These are phyloP conservation scores for Diaporthe humulicola DNA, from an alignment of 2,329 filamentous ascomycete genomes.

Conservation along the genomic window DNA sequence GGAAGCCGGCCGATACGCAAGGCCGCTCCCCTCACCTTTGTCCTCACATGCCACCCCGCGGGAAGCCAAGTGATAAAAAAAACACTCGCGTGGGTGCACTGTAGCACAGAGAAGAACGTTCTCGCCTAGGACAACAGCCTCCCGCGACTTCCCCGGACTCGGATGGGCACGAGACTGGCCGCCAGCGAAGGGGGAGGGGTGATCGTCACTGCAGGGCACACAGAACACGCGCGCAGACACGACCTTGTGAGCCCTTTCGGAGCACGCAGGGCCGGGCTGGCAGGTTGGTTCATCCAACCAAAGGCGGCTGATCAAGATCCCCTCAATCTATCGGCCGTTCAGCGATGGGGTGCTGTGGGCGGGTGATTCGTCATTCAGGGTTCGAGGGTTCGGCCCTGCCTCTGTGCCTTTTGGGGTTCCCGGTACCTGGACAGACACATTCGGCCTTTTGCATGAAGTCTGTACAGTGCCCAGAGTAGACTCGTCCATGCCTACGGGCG, in stretches of 20 bases:
- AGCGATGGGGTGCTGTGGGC: neutral
- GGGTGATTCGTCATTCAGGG: constrained; percentile 16
- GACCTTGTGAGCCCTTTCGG: constrained; percentile 10
- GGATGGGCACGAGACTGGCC: constrained; percentile 8
- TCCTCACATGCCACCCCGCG: constrained; percentile 1
- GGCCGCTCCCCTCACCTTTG: neutral
- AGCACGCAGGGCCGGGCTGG: constrained; percentile 28
- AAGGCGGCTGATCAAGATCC: neutral
- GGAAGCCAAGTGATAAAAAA: constrained; percentile 1
- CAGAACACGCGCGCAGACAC: neutral
- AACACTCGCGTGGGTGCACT: constrained; percentile 9
- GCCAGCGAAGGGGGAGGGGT: constrained; percentile 5
- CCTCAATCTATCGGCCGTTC: neutral
- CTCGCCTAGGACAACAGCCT: constrained; percentile 7
- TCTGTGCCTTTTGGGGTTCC: neutral
- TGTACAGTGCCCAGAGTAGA: constrained; percentile 11
- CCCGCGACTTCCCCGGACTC: constrained; percentile 2
- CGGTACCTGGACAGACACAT: neutral
- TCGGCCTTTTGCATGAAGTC: constrained; percentile 6
- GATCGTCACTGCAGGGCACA: constrained; percentile 24
- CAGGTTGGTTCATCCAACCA: neutral
- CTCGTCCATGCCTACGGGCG: neutral
- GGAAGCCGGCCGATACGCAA: neutral
- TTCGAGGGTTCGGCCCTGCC: constrained; percentile 4
- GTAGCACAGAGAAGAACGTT: constrained; percentile 8